Conservation (phyloP, 371 early-diverging fungal genomes). For the Lichtheimia ramosa region DNA sequence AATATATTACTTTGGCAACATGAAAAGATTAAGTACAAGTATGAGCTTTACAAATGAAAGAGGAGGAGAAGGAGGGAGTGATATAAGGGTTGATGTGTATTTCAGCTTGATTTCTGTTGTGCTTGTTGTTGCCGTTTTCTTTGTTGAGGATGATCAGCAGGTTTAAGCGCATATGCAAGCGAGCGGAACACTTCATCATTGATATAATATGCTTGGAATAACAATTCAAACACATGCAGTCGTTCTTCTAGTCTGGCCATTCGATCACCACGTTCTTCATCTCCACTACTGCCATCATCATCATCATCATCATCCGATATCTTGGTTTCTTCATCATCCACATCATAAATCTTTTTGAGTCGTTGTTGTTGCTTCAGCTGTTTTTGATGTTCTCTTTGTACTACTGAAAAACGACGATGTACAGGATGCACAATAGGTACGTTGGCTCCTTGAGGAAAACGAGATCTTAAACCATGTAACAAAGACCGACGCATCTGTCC, state of each 20-base stretch:
- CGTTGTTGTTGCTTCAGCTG: too few relatives aligned
- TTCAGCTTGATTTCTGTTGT: too few relatives aligned
- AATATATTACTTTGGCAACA: too few relatives aligned
- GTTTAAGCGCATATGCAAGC: conserved; percentile 16
- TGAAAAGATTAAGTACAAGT: too few relatives aligned
- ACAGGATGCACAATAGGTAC: conserved; percentile 39
- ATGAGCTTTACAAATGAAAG: too few relatives aligned
- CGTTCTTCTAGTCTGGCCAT: conserved; percentile 31
- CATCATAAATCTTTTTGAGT: background rate
- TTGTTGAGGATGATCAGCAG: too few relatives aligned
- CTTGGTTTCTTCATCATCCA: background rate
- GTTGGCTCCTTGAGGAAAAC: conserved; percentile 20
- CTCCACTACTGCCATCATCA: conserved; percentile 9
- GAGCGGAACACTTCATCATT: conserved; percentile 40
- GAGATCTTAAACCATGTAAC: conserved; percentile 19
- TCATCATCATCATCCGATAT: conserved; percentile 10
- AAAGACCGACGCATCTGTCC: conserved; percentile 24
- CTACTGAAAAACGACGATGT: conserved; percentile 22
- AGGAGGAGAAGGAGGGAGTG: too few relatives aligned
- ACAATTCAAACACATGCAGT: conserved; percentile 33
- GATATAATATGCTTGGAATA: conserved; percentile 41
- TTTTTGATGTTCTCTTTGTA: too few relatives aligned
- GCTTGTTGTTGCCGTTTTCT: too few relatives aligned
- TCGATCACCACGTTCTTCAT: conserved; percentile 5
- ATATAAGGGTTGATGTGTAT: too few relatives aligned